phyloP scores from a whole-genome alignment of 2,329 filamentous ascomycete species.

The Aspergillus quadricinctus region DNA sequence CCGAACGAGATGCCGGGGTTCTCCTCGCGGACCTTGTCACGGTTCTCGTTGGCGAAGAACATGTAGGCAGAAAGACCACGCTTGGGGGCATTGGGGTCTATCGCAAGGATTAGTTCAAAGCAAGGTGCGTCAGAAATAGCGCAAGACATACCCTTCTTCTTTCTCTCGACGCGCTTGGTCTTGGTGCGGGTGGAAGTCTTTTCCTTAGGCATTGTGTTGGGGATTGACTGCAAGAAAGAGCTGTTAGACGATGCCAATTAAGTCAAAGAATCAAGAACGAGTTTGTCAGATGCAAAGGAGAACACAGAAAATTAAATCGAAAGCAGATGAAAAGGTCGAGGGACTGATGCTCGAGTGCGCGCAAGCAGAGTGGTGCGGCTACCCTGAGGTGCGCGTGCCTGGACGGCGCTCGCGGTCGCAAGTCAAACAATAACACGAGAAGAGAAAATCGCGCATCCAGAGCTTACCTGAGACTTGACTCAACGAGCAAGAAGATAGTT shows the following conservation, averaged over 20 bases:
- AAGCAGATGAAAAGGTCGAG: constrained; percentile 1
- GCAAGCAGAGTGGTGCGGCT: constrained; percentile 8
- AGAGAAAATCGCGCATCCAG: constrained; percentile 14
- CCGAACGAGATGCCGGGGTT: constrained; percentile 97
- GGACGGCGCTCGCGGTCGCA: constrained; percentile 21
- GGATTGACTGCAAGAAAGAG: constrained; percentile 11
- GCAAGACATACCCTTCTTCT: constrained; percentile 63
- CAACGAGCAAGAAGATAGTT: constrained; percentile 7
- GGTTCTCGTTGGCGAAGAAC: constrained; percentile 99
- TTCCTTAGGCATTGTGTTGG: constrained; percentile 63
- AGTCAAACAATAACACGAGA: constrained; percentile 15
- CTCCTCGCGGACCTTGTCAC: constrained; percentile 95
- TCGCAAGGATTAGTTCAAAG: constrained; percentile 12
- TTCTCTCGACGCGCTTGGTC: constrained; percentile 59
- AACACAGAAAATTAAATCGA: constrained; percentile 3
- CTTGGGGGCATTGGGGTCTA: constrained; percentile 98
- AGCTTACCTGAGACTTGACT: constrained; percentile 14
- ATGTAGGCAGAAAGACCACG: constrained; percentile 99
- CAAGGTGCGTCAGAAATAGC: background rate
- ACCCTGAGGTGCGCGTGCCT: constrained; percentile 15
- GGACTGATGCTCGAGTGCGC: constrained; percentile 7
- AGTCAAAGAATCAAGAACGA: background rate
- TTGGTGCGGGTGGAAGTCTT: constrained; percentile 54
- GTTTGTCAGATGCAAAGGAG: background rate
- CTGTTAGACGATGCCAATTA: constrained; percentile 7